These are phyloP conservation scores for Trametes polyzona DNA, from an alignment of 1,284 basidiomycete species.

Conservation along the genomic window DNA sequence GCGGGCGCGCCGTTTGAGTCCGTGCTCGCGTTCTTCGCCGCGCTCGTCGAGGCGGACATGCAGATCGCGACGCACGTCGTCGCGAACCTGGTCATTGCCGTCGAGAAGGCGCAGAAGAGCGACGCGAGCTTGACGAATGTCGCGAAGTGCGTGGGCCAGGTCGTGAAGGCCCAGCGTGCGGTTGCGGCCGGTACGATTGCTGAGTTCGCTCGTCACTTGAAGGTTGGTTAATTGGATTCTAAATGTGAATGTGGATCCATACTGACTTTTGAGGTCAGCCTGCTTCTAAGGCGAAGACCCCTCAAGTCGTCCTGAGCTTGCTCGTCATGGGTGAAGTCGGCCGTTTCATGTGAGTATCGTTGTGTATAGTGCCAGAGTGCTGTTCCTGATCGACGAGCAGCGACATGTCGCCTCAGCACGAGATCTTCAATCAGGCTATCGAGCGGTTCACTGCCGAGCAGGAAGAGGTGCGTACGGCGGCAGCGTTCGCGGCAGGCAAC, in stretches of 20 bases:
- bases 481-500: slow-evolving; percentile 94
- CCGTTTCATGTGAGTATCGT: slow-evolving; percentile 70
- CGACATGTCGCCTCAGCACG: slow-evolving; percentile 79
- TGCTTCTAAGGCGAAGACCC: slow-evolving; percentile 66
- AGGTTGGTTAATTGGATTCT: slow-evolving; percentile 50
- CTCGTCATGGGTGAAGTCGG: slow-evolving; percentile 91
- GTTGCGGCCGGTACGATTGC: slow-evolving; percentile 81
- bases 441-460: slow-evolving; percentile 76
- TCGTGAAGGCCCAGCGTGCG: slow-evolving; percentile 70
- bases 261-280: slow-evolving; percentile 43
- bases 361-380: not conserved
- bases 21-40: slow-evolving; percentile 78
- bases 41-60: slow-evolving; percentile 81
- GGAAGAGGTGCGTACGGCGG: slow-evolving; percentile 86
- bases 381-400: slow-evolving; percentile 42
- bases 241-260: not conserved
- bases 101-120: slow-evolving; percentile 58
- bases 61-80: slow-evolving; percentile 81
- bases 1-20: slow-evolving; percentile 79
- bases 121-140: slow-evolving; percentile 71
- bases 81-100: slow-evolving; percentile 66
- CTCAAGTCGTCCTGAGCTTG: slow-evolving; percentile 79
- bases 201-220: slow-evolving; percentile 79
- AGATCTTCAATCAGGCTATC: slow-evolving; percentile 77
- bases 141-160: slow-evolving; percentile 81